Percentiles rank a stretch among this genome's conserved stretches.
These are phyloP conservation scores for Acer negundo DNA, from an alignment of 345 rosid genomes.

Conservation along the genomic window DNA sequence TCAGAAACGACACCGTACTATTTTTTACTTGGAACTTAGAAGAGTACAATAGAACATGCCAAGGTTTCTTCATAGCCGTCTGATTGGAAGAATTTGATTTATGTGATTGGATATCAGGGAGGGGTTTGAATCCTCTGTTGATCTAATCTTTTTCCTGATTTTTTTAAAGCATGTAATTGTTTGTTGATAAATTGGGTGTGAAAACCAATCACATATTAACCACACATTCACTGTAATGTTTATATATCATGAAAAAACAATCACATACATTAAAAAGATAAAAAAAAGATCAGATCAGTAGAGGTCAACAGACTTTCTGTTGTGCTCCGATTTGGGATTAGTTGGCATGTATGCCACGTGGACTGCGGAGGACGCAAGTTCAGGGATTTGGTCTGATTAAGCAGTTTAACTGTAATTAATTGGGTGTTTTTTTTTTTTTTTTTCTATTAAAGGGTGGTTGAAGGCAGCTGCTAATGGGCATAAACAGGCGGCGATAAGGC, in stretches of 20 bases:
- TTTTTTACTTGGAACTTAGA: not conserved
- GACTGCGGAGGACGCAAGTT: not conserved
- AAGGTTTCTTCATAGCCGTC: slow-evolving; percentile 23
- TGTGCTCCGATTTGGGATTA: slow-evolving; percentile 1
- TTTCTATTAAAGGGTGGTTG: slow-evolving; percentile 43
- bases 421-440: not conserved
- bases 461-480: slow-evolving; percentile 32
- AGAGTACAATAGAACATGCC: not conserved
- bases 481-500: slow-evolving; percentile 20
- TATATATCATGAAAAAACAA: no score
- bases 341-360: slow-evolving; percentile 37
- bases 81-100: slow-evolving; percentile 28
- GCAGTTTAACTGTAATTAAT: not conserved
- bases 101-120: slow-evolving; percentile 29
- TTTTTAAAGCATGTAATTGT: no score
- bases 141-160: no score
- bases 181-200: no score
- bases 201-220: no score
- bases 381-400: not conserved
- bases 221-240: no score
- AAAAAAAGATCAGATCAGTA: no score
- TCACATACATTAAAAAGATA: no score
- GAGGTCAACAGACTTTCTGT: slow-evolving; percentile 4
- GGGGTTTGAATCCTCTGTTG: no score
- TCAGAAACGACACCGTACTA: not conserved